Percentiles rank a stretch among this genome's conserved stretches.
Evolutionary conservation across 1,284 basidiomycete genomes (phyloP).

Genomic region (Ustilago vetiveriae): DNA sequence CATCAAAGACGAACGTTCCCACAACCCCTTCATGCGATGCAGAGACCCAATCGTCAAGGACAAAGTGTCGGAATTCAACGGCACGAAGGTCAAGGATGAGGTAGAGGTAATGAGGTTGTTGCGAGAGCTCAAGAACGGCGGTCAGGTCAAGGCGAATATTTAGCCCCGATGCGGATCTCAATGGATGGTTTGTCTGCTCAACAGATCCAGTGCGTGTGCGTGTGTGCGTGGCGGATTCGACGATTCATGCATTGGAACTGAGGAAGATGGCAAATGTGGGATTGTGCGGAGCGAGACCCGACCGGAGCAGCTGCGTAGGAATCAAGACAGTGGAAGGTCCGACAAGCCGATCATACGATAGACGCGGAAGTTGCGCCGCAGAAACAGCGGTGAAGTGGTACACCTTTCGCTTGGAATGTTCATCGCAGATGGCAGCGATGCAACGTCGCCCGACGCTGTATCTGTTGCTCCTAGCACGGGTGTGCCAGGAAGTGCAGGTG

Average conservation of each 20-base stretch:
- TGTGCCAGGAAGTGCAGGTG: not conserved
- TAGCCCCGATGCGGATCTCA: slow-evolving; percentile 10
- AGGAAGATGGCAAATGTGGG: too few species aligned
- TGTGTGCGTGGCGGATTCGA: not conserved
- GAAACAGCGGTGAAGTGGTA: slow-evolving; percentile 18
- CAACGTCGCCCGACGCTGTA: not conserved
- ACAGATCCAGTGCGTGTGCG: not conserved
- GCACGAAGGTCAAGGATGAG: slow-evolving; percentile 68
- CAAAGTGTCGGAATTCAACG: slow-evolving; percentile 65
- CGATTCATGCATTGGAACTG: too few species aligned
- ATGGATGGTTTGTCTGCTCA: too few species aligned
- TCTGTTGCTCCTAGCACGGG: not conserved
- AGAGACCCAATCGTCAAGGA: slow-evolving; percentile 49
- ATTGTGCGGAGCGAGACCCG: too few species aligned
- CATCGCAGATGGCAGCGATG: not conserved
- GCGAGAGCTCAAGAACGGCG: slow-evolving; percentile 80
- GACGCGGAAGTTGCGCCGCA: slow-evolving; percentile 34
- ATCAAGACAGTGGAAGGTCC: slow-evolving; percentile 12
- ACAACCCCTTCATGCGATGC: slow-evolving; percentile 67
- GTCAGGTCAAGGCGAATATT: slow-evolving; percentile 51
- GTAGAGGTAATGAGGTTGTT: slow-evolving; percentile 77
- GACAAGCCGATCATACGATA: slow-evolving; percentile 16
- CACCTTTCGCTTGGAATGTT: not conserved
- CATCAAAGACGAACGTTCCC: slow-evolving; percentile 79
- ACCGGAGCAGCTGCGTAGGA: not conserved